Evolutionary conservation across 2,329 filamentous ascomycete genomes (phyloP).

Genomic region (Tetracladium maxilliforme): DNA sequence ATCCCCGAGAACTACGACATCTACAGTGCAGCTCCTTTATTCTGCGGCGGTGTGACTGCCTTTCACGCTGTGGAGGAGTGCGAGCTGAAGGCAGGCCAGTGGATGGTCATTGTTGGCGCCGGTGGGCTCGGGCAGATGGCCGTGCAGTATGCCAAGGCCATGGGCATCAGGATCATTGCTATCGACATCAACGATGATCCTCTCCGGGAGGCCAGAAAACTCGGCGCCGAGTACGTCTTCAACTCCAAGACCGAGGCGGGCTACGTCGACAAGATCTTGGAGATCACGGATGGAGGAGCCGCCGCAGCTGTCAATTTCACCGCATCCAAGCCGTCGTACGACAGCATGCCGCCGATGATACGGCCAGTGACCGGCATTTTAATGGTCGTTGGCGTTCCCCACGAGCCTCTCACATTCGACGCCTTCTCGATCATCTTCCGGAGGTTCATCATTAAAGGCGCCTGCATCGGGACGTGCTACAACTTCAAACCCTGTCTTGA

Average conservation of each 20-base stretch:
- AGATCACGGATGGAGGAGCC: constrained; percentile 6
- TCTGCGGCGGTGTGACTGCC: not conserved
- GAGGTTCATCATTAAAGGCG: constrained; percentile 6
- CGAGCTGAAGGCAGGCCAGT: constrained; percentile 5
- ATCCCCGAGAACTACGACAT: constrained; percentile 20
- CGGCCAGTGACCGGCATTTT: constrained; percentile 5
- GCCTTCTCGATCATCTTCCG: constrained; percentile 6
- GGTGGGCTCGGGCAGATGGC: constrained; percentile 9
- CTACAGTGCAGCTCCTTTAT: constrained; percentile 10
- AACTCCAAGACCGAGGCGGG: constrained; percentile 6
- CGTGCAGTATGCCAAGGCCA: constrained; percentile 7
- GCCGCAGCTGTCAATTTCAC: constrained; percentile 8
- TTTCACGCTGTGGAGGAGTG: constrained; percentile 5
- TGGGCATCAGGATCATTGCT: constrained; percentile 8
- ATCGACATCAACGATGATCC: constrained; percentile 7
- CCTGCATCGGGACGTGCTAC: constrained; percentile 5
- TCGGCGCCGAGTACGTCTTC: constrained; percentile 6
- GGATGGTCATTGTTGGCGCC: constrained; percentile 8
- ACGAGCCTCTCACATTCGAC: constrained; percentile 4
- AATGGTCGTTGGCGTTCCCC: constrained; percentile 9
- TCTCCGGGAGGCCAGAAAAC: constrained; percentile 6
- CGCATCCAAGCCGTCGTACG: constrained; percentile 6
- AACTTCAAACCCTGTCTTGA: constrained; percentile 7
- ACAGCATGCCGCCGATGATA: constrained; percentile 5
- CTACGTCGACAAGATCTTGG: constrained; percentile 7